Percentiles rank a stretch among this genome's conserved stretches.
These are phyloP conservation scores for Erodium trifolium DNA, from an alignment of 441 rosid species.

Conservation along the genomic window DNA sequence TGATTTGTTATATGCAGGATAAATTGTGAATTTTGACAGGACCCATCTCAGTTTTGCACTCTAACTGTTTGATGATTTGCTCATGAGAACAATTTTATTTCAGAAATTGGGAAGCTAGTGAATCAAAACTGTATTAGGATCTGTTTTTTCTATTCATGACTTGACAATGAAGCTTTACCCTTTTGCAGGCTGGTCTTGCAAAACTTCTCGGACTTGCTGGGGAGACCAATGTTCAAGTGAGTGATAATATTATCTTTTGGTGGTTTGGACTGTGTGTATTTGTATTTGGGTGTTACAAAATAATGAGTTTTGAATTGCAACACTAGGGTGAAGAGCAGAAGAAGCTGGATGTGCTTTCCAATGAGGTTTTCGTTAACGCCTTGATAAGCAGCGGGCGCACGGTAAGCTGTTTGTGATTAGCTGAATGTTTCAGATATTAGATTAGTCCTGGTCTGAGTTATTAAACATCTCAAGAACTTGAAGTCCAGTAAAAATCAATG, in stretches of 20 bases:
- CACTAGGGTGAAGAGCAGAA: conserved; percentile 92
- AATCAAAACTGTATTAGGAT: not conserved
- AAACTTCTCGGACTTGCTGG: conserved; percentile 93
- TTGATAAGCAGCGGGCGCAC: conserved; percentile 94
- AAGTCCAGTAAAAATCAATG: too few species aligned
- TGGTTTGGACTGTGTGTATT: too few species aligned
- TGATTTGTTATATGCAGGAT: too few species aligned
- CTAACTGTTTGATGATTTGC: not conserved
- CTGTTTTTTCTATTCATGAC: not conserved
- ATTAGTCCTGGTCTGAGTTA: too few species aligned
- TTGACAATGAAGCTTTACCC: not conserved
- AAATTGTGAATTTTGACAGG: not conserved
- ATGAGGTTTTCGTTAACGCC: conserved; percentile 88
- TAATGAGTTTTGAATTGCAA: not conserved
- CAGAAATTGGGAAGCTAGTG: not conserved
- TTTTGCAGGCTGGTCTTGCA: conserved; percentile 95
- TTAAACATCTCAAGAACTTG: too few species aligned
- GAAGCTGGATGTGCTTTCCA: conserved; percentile 91
- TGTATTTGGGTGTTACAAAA: too few species aligned
- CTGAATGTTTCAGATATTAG: too few species aligned
- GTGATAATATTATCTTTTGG: too few species aligned
- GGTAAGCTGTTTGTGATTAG: conserved; percentile 33
- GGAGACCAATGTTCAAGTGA: conserved; percentile 86
- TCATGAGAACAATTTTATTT: not conserved
- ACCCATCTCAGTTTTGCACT: not conserved